Conservation (phyloP, 345 rosid species). For the Zanthoxylum bungeanum region DNA sequence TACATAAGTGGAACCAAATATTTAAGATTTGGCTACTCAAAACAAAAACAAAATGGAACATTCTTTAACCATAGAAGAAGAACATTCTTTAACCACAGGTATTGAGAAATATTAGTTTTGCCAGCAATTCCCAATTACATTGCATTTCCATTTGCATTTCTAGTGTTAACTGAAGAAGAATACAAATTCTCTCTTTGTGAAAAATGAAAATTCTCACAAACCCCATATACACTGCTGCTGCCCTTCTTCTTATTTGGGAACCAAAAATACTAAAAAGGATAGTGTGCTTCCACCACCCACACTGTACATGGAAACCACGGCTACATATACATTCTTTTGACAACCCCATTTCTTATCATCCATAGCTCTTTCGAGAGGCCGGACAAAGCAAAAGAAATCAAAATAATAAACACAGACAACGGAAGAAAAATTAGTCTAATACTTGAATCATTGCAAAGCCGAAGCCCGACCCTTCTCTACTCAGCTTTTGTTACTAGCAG, state of each 20-base stretch:
- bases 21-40: no score
- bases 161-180: no score
- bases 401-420: slow-evolving; percentile 20
- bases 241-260: slow-evolving; percentile 35
- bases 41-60: no score
- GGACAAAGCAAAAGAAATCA: slow-evolving; percentile 15
- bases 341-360: slow-evolving; percentile 28
- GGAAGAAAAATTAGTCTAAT: slow-evolving; percentile 27
- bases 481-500: slow-evolving; percentile 47
- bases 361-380: slow-evolving; percentile 31
- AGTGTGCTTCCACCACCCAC: slow-evolving; percentile 46
- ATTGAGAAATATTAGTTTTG: no score
- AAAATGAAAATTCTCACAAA: no score
- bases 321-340: slow-evolving; percentile 41
- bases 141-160: no score
- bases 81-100: no score
- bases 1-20: no score
- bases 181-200: no score
- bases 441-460: slow-evolving; percentile 29
- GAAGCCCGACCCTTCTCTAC: slow-evolving; percentile 13
- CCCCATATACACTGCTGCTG: slow-evolving; percentile 22
- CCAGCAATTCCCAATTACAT: no score
- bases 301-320: slow-evolving; percentile 62
- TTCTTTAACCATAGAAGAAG: no score
- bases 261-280: slow-evolving; percentile 18